phyloP scores from a whole-genome alignment of 2,329 filamentous ascomycete species.

The Ophiostoma angusticollis region DNA sequence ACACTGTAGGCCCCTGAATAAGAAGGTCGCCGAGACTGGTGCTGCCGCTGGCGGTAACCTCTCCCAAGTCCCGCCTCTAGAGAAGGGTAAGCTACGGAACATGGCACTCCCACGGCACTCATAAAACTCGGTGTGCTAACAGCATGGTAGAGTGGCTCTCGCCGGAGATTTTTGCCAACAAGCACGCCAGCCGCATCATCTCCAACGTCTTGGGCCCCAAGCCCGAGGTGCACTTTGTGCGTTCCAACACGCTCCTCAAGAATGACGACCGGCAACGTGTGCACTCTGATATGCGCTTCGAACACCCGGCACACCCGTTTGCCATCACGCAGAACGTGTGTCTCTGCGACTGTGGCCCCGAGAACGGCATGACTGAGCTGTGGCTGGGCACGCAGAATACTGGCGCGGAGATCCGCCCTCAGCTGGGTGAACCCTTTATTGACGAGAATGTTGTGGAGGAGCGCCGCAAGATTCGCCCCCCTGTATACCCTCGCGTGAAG shows the following conservation, averaged over 20 bases:
- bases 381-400: conserved; percentile 42
- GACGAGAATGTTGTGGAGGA: conserved; percentile 25
- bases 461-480: conserved; percentile 35
- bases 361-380: conserved; percentile 44
- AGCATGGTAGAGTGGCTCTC: conserved; percentile 15
- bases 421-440: conserved; percentile 38
- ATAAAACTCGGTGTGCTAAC: too few relatives aligned
- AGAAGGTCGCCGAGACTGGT: conserved; percentile 11
- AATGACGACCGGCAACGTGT: conserved; percentile 34
- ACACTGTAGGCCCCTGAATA: conserved; percentile 10
- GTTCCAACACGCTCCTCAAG: conserved; percentile 26
- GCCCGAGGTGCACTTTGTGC: conserved; percentile 16
- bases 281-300: conserved; percentile 47
- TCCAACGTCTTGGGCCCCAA: conserved; percentile 15
- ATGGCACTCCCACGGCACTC: too few relatives aligned
- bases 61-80: conserved; percentile 15
- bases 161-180: conserved; percentile 20
- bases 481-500: conserved; percentile 20
- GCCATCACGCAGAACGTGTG: conserved; percentile 42
- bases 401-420: conserved; percentile 36
- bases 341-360: conserved; percentile 34
- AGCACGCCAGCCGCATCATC: conserved; percentile 13
- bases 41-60: conserved; percentile 15
- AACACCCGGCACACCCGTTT: conserved; percentile 40
- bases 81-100: conserved; percentile 9